phyloP scores from a whole-genome alignment of 2,329 filamentous ascomycete species.

The Fusarium mexicanum region DNA sequence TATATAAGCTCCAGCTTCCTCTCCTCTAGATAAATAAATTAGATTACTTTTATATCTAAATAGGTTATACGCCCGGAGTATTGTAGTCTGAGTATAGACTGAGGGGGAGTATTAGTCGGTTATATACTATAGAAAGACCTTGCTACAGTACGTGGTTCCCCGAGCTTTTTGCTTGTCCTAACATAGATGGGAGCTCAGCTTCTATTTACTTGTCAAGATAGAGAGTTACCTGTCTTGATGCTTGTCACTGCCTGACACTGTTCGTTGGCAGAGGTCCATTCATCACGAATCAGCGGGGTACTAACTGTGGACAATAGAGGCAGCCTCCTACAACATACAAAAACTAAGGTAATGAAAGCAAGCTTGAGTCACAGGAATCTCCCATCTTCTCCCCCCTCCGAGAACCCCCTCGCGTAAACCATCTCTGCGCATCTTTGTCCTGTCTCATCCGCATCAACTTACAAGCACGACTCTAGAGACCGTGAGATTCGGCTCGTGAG shows the following conservation, averaged over 20 bases:
- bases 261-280: background rate
- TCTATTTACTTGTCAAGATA: background rate
- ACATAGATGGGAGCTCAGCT: background rate
- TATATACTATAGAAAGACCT: too few relatives aligned
- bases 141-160: too few relatives aligned
- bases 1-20: too few relatives aligned
- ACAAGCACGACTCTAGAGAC: background rate
- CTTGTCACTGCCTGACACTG: background rate
- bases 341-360: background rate
- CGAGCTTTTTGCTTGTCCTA: too few relatives aligned
- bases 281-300: background rate
- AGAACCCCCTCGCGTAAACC: background rate
- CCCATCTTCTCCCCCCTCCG: background rate
- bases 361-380: background rate
- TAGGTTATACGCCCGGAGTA: too few relatives aligned
- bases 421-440: background rate
- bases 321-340: background rate
- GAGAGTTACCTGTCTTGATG: too few relatives aligned
- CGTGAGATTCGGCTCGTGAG: fast-evolving
- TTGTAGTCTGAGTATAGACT: too few relatives aligned
- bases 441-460: background rate
- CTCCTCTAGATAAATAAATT: too few relatives aligned
- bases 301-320: background rate
- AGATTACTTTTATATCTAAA: too few relatives aligned
- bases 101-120: too few relatives aligned